Evolutionary conservation across 1,284 basidiomycete genomes (phyloP).

Genomic region (Trametes versicolor): DNA sequence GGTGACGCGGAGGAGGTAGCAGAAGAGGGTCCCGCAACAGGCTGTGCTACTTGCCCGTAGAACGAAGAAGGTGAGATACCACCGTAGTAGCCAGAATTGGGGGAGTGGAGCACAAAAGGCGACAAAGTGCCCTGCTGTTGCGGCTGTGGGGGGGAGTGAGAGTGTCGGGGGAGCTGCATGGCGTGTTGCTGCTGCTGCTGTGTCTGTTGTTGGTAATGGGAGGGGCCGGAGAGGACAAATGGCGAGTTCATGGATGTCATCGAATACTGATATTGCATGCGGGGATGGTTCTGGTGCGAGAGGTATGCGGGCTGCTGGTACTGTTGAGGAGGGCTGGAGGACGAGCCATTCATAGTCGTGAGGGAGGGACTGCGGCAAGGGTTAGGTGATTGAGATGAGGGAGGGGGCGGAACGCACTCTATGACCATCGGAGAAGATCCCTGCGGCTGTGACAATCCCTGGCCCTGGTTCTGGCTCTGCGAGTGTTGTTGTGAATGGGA

Average conservation of each 20-base stretch:
- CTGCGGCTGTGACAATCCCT: slow-evolving; percentile 43
- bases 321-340: slow-evolving; percentile 46
- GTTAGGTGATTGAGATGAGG: slow-evolving; percentile 18
- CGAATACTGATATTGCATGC: slow-evolving; percentile 50
- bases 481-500: slow-evolving; percentile 41
- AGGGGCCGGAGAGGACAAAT: slow-evolving; percentile 44
- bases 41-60: slow-evolving; percentile 45
- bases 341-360: slow-evolving; percentile 55
- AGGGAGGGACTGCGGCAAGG: slow-evolving; percentile 55
- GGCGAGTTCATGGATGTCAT: slow-evolving; percentile 48
- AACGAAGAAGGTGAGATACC: slow-evolving; percentile 50
- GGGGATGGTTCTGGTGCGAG: slow-evolving; percentile 46
- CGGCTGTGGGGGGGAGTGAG: slow-evolving; percentile 40
- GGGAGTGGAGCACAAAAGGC: slow-evolving; percentile 71
- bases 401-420: slow-evolving; percentile 52
- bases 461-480: slow-evolving; percentile 31
- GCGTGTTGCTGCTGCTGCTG: slow-evolving; percentile 48
- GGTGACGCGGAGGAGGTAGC: slow-evolving; percentile 25
- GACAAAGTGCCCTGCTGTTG: slow-evolving; percentile 66
- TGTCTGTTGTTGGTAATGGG: slow-evolving; percentile 48
- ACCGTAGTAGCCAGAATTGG: slow-evolving; percentile 51
- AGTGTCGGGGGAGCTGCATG: slow-evolving; percentile 37
- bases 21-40: slow-evolving; percentile 32
- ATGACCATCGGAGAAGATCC: slow-evolving; percentile 52
- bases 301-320: slow-evolving; percentile 46